Evolutionary conservation across 1,284 basidiomycete species (phyloP).

Genomic region (Coriolopsis trogii): DNA sequence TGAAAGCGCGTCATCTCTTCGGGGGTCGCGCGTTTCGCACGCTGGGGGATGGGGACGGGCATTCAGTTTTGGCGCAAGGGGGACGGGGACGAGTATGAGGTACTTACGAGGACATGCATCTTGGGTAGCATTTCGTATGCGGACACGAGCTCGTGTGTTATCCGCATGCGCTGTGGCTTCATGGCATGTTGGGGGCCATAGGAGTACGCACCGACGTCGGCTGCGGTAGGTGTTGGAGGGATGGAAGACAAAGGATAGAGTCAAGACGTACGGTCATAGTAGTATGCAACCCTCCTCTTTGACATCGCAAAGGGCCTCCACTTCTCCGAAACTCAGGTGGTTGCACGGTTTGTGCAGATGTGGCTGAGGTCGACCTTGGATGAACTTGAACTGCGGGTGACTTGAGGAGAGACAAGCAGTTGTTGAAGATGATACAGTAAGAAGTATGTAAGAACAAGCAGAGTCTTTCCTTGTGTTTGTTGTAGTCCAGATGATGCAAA

Average conservation of each 20-base stretch:
- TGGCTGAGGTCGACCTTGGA: no score
- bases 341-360: no score
- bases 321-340: no score
- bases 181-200: constrained; percentile 91
- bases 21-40: constrained; percentile 79
- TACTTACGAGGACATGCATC: constrained; percentile 87
- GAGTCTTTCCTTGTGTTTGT: no score
- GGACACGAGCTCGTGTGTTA: constrained; percentile 90
- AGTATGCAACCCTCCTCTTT: constrained; percentile 28
- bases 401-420: no score
- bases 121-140: constrained; percentile 90
- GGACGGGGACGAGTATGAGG: background rate
- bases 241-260: background rate
- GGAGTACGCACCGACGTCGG: constrained; percentile 81
- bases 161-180: constrained; percentile 93
- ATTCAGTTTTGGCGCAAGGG: background rate
- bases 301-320: constrained; percentile 17
- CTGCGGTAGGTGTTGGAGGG: constrained; percentile 36
- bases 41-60: constrained; percentile 70
- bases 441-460: no score
- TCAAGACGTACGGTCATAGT: constrained; percentile 25
- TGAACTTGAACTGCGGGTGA: no score
- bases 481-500: background rate
- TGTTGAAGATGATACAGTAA: no score
- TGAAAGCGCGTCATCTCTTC: constrained; percentile 93